These are phyloP conservation scores for Lactifluus pinguis DNA, from an alignment of 768 basidiomycete species.

Conservation along the genomic window DNA sequence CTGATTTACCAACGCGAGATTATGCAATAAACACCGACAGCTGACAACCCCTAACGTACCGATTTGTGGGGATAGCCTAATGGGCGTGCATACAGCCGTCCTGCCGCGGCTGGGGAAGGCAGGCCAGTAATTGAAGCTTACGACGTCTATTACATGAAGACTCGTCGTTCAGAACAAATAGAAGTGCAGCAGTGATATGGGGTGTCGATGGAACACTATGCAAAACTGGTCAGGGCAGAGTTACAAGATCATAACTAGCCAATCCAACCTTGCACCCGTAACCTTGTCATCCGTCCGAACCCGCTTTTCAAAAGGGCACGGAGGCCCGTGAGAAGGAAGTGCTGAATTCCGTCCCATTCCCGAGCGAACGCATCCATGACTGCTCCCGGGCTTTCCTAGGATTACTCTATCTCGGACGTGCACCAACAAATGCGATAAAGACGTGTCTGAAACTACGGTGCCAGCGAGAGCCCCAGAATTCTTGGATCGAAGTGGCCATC, in stretches of 20 bases:
- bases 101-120: no score
- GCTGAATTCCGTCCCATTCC: conserved; percentile 38
- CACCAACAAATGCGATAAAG: conserved; percentile 28
- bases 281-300: conserved; percentile 38
- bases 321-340: conserved; percentile 47
- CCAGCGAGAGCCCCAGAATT: conserved; percentile 35
- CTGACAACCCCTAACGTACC: no score
- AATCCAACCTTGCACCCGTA: conserved; percentile 35
- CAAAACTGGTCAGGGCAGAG: no score
- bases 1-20: no score
- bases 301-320: conserved; percentile 40
- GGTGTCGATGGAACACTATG: no score
- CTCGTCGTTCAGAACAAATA: no score
- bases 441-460: conserved; percentile 28
- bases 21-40: no score
- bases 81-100: no score
- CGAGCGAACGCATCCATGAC: conserved; percentile 56
- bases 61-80: no score
- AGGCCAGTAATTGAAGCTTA: no score
- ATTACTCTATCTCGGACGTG: conserved; percentile 27
- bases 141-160: no score
- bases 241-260: conserved; percentile 34
- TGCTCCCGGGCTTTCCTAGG: conserved; percentile 40
- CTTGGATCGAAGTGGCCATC: conserved; percentile 28
- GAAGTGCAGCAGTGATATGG: no score